A percentile compares a stretch with the other conserved stretches of the same genome.
These are phyloP conservation scores for Nemania bipapillata DNA, from an alignment of 2,329 filamentous ascomycete species.

Conservation along the genomic window DNA sequence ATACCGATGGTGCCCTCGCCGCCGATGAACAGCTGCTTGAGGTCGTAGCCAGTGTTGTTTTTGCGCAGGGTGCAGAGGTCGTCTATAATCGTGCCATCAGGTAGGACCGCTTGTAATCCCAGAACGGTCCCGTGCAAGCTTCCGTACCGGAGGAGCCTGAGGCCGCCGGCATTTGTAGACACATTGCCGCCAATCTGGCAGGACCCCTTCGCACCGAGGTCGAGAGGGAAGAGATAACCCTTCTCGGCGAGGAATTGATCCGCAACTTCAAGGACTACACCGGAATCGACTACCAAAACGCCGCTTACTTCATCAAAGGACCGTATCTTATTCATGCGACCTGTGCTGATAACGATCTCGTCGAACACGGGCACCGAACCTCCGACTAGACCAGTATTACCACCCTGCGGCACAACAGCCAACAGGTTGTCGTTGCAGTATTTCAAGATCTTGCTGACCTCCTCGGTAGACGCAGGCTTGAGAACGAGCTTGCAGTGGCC, in stretches of 20 bases:
- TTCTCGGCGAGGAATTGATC: conserved; percentile 86
- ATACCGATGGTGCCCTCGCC: conserved; percentile 95
- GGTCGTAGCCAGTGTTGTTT: conserved; percentile 98
- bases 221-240: conserved; percentile 91
- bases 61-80: conserved; percentile 90
- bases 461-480: conserved; percentile 83
- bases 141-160: conserved; percentile 89
- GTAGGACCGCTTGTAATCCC: conserved; percentile 90
- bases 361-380: conserved; percentile 97
- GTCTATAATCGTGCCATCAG: conserved; percentile 90
- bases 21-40: conserved; percentile 82
- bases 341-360: conserved; percentile 92
- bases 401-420: conserved; percentile 95
- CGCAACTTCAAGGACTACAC: conserved; percentile 87
- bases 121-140: conserved; percentile 93
- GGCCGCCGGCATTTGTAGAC: conserved; percentile 91
- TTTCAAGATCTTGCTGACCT: conserved; percentile 88
- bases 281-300: conserved; percentile 88
- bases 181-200: conserved; percentile 97
- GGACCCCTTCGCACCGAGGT: conserved; percentile 96
- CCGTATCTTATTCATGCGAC: conserved; percentile 88
- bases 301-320: conserved; percentile 95
- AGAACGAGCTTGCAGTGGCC: conserved; percentile 89
- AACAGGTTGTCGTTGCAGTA: conserved; percentile 95
- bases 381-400: conserved; percentile 94